These are phyloP conservation scores for Hemileccinum rubropunctum DNA, from an alignment of 768 basidiomycete genomes.

Conservation along the genomic window DNA sequence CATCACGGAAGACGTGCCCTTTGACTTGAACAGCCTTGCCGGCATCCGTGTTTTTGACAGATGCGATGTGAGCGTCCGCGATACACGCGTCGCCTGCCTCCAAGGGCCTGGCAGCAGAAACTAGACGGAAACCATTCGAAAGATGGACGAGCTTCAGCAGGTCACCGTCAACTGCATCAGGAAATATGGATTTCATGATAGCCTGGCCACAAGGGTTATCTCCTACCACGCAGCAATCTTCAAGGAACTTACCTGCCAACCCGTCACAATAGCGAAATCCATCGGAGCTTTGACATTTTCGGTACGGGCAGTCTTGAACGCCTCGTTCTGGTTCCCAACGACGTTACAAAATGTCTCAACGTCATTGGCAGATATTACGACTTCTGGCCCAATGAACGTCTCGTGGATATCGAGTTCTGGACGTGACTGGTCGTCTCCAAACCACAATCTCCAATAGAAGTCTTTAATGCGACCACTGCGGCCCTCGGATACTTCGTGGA, in stretches of 20 bases:
- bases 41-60: constrained; percentile 84
- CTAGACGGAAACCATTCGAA: constrained; percentile 92
- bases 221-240: not conserved
- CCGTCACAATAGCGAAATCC: constrained; percentile 98
- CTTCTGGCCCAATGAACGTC: constrained; percentile 84
- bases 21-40: constrained; percentile 94
- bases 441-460: constrained; percentile 99
- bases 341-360: constrained; percentile 91
- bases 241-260: constrained; percentile 81
- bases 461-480: constrained; percentile 91
- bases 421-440: constrained; percentile 77
- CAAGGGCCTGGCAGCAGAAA: constrained; percentile 74
- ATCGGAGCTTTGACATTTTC: constrained; percentile 81
- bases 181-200: constrained; percentile 99
- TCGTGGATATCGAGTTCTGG: constrained; percentile 79
- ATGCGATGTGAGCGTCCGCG: constrained; percentile 83
- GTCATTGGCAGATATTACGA: constrained; percentile 69
- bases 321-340: constrained; percentile 89
- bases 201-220: constrained; percentile 50
- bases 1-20: constrained; percentile 75
- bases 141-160: constrained; percentile 94
- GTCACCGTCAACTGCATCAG: constrained; percentile 86
- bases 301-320: constrained; percentile 78
- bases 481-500: constrained; percentile 82
- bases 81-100: constrained; percentile 87